phyloP scores from a whole-genome alignment of 2,329 filamentous ascomycete species.

The Verticillium isaacii region DNA sequence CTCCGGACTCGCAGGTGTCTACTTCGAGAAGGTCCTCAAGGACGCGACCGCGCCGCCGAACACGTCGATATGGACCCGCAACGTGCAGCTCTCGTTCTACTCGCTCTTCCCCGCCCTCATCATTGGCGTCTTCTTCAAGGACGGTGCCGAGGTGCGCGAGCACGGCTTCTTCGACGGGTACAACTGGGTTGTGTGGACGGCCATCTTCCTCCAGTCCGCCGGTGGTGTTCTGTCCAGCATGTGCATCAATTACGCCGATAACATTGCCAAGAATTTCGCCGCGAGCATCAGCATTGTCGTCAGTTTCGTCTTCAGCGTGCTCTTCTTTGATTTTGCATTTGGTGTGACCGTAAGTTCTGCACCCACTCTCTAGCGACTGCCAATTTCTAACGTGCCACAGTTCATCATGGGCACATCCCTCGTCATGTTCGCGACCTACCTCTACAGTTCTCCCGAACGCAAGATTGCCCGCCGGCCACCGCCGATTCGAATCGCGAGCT shows the following conservation, averaged over 20 bases:
- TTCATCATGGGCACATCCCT: conserved; percentile 76
- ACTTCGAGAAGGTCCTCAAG: conserved; percentile 88
- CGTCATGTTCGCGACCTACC: conserved; percentile 77
- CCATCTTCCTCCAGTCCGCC: conserved; percentile 75
- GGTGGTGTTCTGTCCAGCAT: conserved; percentile 75
- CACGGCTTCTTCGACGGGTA: conserved; percentile 94
- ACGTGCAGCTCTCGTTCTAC: conserved; percentile 92
- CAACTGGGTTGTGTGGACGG: conserved; percentile 85
- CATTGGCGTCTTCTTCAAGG: conserved; percentile 79
- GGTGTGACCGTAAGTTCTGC: conserved; percentile 60
- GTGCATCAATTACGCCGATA: conserved; percentile 78
- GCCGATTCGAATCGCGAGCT: conserved; percentile 65
- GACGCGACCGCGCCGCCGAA: conserved; percentile 64
- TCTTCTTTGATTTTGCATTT: conserved; percentile 77
- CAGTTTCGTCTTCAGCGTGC: conserved; percentile 79
- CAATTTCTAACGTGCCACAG: conserved; percentile 38
- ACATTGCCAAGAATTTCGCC: conserved; percentile 91
- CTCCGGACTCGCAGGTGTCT: conserved; percentile 81
- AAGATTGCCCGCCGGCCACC: conserved; percentile 49
- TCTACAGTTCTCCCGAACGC: conserved; percentile 69
- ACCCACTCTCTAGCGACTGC: background rate
- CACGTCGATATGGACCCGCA: conserved; percentile 81
- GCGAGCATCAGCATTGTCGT: conserved; percentile 88
- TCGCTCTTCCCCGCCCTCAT: conserved; percentile 86
- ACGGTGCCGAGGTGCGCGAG: conserved; percentile 76